Evolutionary conservation across 306 rosid species (phyloP), one percentile per base, ranked within the genome.

Genomic region (Cicer yamashitae): DNA sequence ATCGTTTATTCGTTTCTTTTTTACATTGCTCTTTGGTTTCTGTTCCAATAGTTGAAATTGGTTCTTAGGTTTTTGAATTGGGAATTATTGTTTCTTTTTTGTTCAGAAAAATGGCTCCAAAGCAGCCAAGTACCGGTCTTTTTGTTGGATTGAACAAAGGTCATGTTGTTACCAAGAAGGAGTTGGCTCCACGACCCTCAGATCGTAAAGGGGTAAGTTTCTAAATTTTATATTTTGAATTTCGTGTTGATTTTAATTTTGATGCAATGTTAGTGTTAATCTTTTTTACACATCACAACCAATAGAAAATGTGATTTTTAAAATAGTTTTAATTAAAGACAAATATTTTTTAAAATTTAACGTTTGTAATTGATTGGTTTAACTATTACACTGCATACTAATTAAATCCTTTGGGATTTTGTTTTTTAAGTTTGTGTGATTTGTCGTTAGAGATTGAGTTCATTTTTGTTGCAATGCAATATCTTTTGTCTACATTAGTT

Each of bases 171-270:
- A 25, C 98, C 58, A 90, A 86, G 89, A 92, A 86, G 72, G 98
- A 92, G 13, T 79, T 90, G 81, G 89, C 92, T 25, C 87, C 98
- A 1, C 94, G 91, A 20, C 97, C 97, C 10, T 88, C 92, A 11
- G 91, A 88, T 78, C 96, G 91, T 64, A 90, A 90, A 75, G 97
- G 97, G 78, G 56, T 50, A 50, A 1, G 56, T 5, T 50, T 50
- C 0, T 1, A 1, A 45, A 10, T n/a, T 13, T 50, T 10, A n/a
- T 18, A 34, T 18, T 39, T 14, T 4, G 3, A 10, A 1, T 25
- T 25, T 25, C 34, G 3, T 25, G 34, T 25, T 25, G 34, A 25
- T 0, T 25, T 25, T 25, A 25, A 25, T 25, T 2, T 25, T 25
- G 34, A 25, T 2, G 4, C 34, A 25, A 25, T 25, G 34, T 25